Percentiles rank a stretch among this genome's conserved stretches.
Evolutionary conservation across 352 stramenopile genomes (phyloP).

Genomic region (Phytophthora multivora): DNA sequence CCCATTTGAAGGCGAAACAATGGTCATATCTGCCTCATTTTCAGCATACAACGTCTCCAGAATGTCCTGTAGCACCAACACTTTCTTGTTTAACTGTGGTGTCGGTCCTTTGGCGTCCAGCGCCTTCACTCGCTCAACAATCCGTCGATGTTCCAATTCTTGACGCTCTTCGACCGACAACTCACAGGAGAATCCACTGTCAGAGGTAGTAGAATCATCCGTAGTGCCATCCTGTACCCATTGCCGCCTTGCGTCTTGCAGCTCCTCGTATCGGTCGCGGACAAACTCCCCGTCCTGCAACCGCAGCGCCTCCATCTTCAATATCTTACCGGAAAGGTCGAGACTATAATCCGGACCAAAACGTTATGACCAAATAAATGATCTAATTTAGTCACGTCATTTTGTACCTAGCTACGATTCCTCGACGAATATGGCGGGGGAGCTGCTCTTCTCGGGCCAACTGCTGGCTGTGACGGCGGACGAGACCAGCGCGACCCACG

Average conservation of each 20-base stretch:
- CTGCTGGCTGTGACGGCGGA: constrained; percentile 59
- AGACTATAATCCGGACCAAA: not conserved
- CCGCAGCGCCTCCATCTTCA: constrained; percentile 65
- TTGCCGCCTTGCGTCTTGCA: constrained; percentile 28
- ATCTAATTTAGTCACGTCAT: constrained; percentile 9
- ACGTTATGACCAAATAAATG: not conserved
- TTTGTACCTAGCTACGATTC: not conserved
- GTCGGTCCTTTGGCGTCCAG: constrained; percentile 35
- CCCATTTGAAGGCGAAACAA: constrained; percentile 24
- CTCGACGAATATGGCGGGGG: constrained; percentile 16
- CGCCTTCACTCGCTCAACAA: constrained; percentile 22
- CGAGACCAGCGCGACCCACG: constrained; percentile 33
- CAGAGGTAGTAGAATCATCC: not conserved
- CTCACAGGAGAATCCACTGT: constrained; percentile 1
- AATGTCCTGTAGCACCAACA: constrained; percentile 38
- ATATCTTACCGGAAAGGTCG: constrained; percentile 22
- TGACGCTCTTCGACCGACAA: constrained; percentile 7
- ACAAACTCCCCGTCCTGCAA: constrained; percentile 53
- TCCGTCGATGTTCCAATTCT: constrained; percentile 17
- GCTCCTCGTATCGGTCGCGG: constrained; percentile 46
- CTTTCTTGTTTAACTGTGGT: constrained; percentile 43
- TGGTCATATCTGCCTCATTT: constrained; percentile 3
- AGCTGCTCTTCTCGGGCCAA: constrained; percentile 68
- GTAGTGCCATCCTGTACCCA: not conserved
- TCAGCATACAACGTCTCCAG: constrained; percentile 34